Conservation (phyloP, 2,329 filamentous ascomycete genomes). For the Curvularia sp. region DNA sequence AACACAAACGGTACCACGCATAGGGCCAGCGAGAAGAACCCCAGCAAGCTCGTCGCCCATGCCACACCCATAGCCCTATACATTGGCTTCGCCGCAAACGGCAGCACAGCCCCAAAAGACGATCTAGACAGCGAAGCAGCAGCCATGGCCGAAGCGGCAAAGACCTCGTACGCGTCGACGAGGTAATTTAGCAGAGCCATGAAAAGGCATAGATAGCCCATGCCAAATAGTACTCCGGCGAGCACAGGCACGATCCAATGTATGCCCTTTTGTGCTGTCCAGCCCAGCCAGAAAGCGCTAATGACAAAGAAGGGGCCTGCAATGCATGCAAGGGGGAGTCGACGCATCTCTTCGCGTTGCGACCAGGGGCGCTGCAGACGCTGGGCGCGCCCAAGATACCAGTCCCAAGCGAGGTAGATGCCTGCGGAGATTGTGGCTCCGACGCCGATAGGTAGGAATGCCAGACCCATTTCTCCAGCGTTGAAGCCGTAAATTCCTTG, state of each 20-base stretch:
- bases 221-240: constrained; percentile 54
- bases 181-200: constrained; percentile 67
- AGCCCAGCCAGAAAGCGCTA: constrained; percentile 54
- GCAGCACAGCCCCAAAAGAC: constrained; percentile 71
- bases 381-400: constrained; percentile 62
- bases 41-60: constrained; percentile 66
- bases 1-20: constrained; percentile 67
- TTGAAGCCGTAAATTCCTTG: constrained; percentile 67
- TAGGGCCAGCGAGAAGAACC: constrained; percentile 58
- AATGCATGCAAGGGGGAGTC: constrained; percentile 74
- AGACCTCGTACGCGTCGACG: constrained; percentile 72
- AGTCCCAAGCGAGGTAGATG: constrained; percentile 72
- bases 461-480: constrained; percentile 69
- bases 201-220: constrained; percentile 59
- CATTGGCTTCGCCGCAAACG: constrained; percentile 62
- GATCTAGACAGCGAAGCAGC: constrained; percentile 83
- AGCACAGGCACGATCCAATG: constrained; percentile 56
- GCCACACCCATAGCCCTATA: constrained; percentile 73
- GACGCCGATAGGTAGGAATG: constrained; percentile 72
- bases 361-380: constrained; percentile 62
- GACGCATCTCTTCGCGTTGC: constrained; percentile 68
- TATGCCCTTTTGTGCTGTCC: constrained; percentile 48
- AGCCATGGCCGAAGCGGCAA: constrained; percentile 79
- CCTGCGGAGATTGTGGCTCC: constrained; percentile 67
- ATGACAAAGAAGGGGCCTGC: constrained; percentile 67